Evolutionary conservation across 805 yeast species (phyloP).

Genomic region (Candida parachauliodes): DNA sequence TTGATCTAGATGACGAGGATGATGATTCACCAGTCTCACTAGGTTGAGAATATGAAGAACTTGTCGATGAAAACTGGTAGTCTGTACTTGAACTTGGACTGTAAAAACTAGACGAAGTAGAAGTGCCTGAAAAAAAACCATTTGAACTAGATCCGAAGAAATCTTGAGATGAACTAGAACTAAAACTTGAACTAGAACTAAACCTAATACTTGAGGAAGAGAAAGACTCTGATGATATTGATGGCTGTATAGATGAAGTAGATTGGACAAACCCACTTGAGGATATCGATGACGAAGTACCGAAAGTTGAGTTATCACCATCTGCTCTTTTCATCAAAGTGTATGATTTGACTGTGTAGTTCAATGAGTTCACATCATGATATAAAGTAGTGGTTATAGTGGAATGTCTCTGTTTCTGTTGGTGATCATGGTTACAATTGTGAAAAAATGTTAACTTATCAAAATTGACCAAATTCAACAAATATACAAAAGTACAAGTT

Average conservation of each 20-base stretch:
- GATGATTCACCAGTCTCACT: neutral
- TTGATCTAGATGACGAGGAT: neutral
- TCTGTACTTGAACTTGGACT: neutral
- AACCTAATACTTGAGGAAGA: neutral
- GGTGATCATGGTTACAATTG: neutral
- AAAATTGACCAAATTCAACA: no score
- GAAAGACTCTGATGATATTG: neutral
- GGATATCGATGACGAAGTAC: neutral
- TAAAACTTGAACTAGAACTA: neutral
- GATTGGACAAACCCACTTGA: neutral
- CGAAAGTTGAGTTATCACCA: slow-evolving; percentile 7
- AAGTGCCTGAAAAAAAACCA: neutral
- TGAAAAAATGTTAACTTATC: neutral
- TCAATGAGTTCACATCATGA: neutral
- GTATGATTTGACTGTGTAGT: neutral
- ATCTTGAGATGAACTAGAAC: neutral
- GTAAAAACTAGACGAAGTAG: neutral
- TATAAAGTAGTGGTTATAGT: neutral
- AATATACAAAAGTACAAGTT: neutral
- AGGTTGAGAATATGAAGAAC: neutral
- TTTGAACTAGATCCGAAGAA: neutral
- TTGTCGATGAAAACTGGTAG: neutral
- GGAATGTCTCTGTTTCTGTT: neutral
- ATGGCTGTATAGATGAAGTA: neutral
- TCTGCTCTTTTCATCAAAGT: slow-evolving; percentile 7